Evolutionary conservation across 164 flowering plant species (phyloP), one percentile per base, ranked within the genome.

Genomic region (Nymphaea thermarum): DNA sequence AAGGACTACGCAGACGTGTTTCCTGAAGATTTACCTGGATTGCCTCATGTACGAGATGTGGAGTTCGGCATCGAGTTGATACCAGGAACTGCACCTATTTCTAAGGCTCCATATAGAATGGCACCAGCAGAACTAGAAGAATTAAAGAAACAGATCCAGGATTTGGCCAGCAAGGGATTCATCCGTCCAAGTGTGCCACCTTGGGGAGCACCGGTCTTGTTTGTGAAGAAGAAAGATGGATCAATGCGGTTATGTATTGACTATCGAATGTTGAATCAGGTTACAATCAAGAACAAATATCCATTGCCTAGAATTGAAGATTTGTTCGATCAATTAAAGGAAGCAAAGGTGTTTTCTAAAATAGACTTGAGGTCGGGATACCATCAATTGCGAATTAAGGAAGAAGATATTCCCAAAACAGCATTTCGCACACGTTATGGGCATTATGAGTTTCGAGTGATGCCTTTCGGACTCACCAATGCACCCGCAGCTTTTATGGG

Each of bases 51-150:
- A 41, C 43, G 67, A 44, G 57, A 4, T 12, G 42, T 66, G 12
- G 67, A 66, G 14, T 66, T 66, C 11, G 15, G 2, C 10, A 66
- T 66, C 5, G 59, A 66, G 3, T 5, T 66, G 12, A 16, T 44
- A 16, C 67, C 3, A 4, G 67, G 59, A 15, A 47, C 67, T 4
- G 17, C 10, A 17, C 60, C 59, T 8, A 47, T 45, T 14, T 66
- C 59, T 3, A 66, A 16, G 36, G 59, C 67, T 14, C 57, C 60
- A 42, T 66, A 66, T 41, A 3, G 8, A 41, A 66, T 66, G 67
- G 55, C 67, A 44, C 36, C 67, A 3, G 3, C 57, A 4, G 42
- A 66, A 12, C 43, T 66, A 36, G 17, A 66, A 25, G 67, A 66
- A 17, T 44, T 66, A 0, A 45, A 66, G 12, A 2, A 44, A 3